A percentile compares a stretch with the other conserved stretches of the same genome.
Evolutionary conservation across 2,329 filamentous ascomycete genomes (phyloP).

Genomic region (Leptographium radiaticola): DNA sequence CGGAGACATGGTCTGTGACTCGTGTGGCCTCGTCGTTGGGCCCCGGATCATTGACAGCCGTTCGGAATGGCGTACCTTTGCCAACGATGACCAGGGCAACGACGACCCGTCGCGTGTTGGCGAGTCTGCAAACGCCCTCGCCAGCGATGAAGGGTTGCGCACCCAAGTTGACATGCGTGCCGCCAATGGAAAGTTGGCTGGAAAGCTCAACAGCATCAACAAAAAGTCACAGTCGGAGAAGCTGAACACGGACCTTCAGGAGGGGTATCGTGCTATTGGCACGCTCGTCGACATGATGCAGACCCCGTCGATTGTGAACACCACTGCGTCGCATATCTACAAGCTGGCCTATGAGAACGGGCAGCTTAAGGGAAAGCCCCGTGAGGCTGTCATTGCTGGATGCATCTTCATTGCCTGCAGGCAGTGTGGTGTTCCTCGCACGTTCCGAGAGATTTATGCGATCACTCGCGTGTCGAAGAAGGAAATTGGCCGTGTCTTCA

Average conservation of each 20-base stretch:
- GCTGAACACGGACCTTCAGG: constrained; percentile 40
- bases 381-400: constrained; percentile 85
- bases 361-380: constrained; percentile 87
- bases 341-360: constrained; percentile 89
- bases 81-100: constrained; percentile 91
- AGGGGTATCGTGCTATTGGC: constrained; percentile 74
- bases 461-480: constrained; percentile 93
- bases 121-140: constrained; percentile 76
- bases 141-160: constrained; percentile 13
- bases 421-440: constrained; percentile 73
- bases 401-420: constrained; percentile 97
- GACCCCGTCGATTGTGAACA: constrained; percentile 67
- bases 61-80: constrained; percentile 97
- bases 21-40: constrained; percentile 81
- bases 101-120: constrained; percentile 98
- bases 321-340: constrained; percentile 88
- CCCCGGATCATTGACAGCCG: constrained; percentile 90
- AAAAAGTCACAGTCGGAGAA: constrained; percentile 16
- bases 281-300: constrained; percentile 75
- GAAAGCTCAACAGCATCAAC: constrained; percentile 16
- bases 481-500: constrained; percentile 93
- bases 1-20: constrained; percentile 84
- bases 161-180: constrained; percentile 15
- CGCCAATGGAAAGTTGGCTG: constrained; percentile 13
- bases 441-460: constrained; percentile 88